Base-by-base conservation (phyloP, 768 basidiomycete species). In the Infundibulicybe gibba region DNA sequence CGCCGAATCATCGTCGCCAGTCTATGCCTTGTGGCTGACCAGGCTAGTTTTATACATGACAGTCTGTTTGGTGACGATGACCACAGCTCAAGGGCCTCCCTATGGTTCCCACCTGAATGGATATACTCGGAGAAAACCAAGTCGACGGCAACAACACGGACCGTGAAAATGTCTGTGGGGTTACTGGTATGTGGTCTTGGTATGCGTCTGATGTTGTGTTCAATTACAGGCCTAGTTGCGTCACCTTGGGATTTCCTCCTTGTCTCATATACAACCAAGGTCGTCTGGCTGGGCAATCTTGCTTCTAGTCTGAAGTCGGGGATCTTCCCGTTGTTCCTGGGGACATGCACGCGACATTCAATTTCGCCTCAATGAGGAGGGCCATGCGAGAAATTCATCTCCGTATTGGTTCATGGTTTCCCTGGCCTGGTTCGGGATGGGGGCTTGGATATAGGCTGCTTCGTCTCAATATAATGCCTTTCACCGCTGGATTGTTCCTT, bases 221-320 rank as follows among this genome's bases (percentile, higher is more conserved):
- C n/a, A 6, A 35, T n/a, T 16, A 6, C 34, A 25, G 48, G 32
- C n/a, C 48, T 57, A 75, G 84, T 74, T 47, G 73, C 81, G 19
- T 84, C 83, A 4, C 67, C 76, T 1, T 80, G 76, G 72, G 79
- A 77, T 47, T 67, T 70, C 43, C 64, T 97, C 5, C 65, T 93
- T n/a, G 95, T 97, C 64, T 82, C 82, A 13, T 94, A 92, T 61
- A 90, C 87, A 32, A 94, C 91, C 1, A 83, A 86, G 50, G 89
- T 97, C 13, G 81, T 94, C 46, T 82, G 83, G 79, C 81, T 93
- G 35, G 93, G 91, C 3, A 81, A 90, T 64, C 73, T 71, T 2
- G 73, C 85, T 2, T 74, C 78, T 47, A 85, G 79, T 48, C 76
- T 95, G 89, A 95, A 54, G 89, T 92, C 16, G 90, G 83, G 49